Evolutionary conservation across 805 yeast genomes (phyloP).

Genomic region (Allodekkera sacchari): DNA sequence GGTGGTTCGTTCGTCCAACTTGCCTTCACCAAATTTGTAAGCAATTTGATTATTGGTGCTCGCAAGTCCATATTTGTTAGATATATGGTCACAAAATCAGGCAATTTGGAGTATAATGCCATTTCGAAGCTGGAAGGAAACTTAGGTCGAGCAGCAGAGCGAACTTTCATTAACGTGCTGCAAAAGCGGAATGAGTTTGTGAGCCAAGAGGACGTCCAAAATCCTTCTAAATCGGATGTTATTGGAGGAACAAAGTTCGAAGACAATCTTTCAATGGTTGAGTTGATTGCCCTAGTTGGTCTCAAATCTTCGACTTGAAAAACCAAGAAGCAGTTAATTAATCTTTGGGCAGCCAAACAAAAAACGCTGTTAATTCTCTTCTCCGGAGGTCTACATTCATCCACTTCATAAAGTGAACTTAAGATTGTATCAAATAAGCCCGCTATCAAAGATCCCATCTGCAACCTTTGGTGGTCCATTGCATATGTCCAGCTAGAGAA

Average conservation of each 20-base stretch:
- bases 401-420: slow-evolving; percentile 46
- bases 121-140: slow-evolving; percentile 61
- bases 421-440: slow-evolving; percentile 49
- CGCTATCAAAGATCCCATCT: slow-evolving; percentile 49
- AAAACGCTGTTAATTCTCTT: slow-evolving; percentile 41
- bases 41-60: slow-evolving; percentile 41
- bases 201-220: slow-evolving; percentile 43
- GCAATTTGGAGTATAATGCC: slow-evolving; percentile 45
- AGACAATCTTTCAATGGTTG: slow-evolving; percentile 40
- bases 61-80: slow-evolving; percentile 41
- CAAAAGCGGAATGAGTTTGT: slow-evolving; percentile 46
- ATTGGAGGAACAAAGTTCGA: slow-evolving; percentile 9
- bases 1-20: slow-evolving; percentile 57
- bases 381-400: slow-evolving; percentile 26
- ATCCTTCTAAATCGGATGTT: slow-evolving; percentile 31
- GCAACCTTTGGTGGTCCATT: slow-evolving; percentile 45
- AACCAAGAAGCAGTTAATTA: slow-evolving; percentile 50
- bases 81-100: slow-evolving; percentile 51
- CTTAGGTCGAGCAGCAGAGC: slow-evolving; percentile 37
- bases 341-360: slow-evolving; percentile 39
- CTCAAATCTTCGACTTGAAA: slow-evolving; percentile 43
- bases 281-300: slow-evolving; percentile 44
- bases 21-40: slow-evolving; percentile 50
- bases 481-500: slow-evolving; percentile 63
- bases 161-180: slow-evolving; percentile 44